These are phyloP conservation scores for Backusella westeae DNA, from an alignment of 192 early-diverging fungal genomes.

Conservation along the genomic window DNA sequence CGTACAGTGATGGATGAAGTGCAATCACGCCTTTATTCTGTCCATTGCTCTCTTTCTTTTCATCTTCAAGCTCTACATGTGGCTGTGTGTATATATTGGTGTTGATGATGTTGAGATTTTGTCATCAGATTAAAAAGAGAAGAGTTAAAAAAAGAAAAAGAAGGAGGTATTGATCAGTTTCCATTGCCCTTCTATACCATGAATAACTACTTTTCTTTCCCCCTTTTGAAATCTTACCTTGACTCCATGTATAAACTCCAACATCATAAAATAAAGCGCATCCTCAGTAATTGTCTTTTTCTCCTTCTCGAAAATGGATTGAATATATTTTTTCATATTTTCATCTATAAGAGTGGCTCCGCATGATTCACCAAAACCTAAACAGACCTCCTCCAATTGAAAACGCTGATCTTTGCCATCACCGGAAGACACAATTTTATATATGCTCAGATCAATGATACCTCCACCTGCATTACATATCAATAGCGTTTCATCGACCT, in stretches of 20 bases:
- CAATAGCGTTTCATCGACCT: neutral
- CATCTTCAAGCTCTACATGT: neutral
- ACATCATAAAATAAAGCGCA: neutral
- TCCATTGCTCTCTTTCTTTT: neutral
- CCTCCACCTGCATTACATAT: slow-evolving; percentile 3
- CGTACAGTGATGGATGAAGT: neutral
- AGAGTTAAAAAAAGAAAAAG: neutral
- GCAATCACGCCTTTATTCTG: neutral
- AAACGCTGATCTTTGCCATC: neutral
- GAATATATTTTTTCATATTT: neutral
- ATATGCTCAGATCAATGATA: neutral
- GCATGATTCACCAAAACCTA: neutral
- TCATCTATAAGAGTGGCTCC: neutral
- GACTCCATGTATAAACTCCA: neutral
- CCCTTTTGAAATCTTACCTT: neutral
- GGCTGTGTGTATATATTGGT: neutral
- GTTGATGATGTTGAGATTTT: neutral
- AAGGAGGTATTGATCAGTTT: neutral
- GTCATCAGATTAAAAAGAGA: neutral
- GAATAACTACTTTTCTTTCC: neutral
- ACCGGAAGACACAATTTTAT: neutral
- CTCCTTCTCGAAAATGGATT: neutral
- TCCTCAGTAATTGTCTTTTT: neutral
- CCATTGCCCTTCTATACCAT: neutral
- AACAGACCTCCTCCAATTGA: neutral